phyloP scores from a whole-genome alignment of 1,139 yeast species.

The Saccharomyces hybrid region DNA sequence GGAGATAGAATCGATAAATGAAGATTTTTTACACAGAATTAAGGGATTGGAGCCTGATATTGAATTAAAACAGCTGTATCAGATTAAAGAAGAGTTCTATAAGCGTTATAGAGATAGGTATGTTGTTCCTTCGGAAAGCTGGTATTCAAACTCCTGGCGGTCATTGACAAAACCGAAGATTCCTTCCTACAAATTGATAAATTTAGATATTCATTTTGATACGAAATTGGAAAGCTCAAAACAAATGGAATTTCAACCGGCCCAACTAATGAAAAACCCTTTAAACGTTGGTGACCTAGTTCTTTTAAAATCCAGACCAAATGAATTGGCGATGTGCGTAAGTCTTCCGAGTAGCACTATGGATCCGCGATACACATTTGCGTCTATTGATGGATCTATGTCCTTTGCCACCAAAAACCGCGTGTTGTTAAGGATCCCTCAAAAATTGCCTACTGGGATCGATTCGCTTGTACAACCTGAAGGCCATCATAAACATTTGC shows the following conservation, averaged over 20 bases:
- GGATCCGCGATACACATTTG: constrained; percentile 47
- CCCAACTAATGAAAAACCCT: constrained; percentile 18
- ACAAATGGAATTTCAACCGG: constrained; percentile 6
- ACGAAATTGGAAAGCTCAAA: background rate
- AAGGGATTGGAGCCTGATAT: constrained; percentile 25
- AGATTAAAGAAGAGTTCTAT: constrained; percentile 15
- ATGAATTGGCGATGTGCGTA: constrained; percentile 38
- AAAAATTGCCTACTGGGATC: constrained; percentile 10
- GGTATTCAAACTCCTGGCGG: constrained; percentile 12
- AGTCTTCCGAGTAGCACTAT: constrained; percentile 36
- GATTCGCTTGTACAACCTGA: constrained; percentile 27
- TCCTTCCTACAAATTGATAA: constrained; percentile 3
- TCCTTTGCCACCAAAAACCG: constrained; percentile 40
- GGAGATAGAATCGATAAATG: constrained; percentile 10
- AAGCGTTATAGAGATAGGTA: constrained; percentile 18
- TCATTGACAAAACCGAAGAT: background rate
- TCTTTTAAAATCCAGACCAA: constrained; percentile 33
- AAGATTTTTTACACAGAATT: constrained; percentile 15
- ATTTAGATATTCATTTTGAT: constrained; percentile 3
- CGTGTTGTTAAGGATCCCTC: constrained; percentile 49
- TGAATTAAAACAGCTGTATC: constrained; percentile 19
- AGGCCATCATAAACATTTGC: constrained; percentile 15
- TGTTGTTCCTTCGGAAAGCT: constrained; percentile 20
- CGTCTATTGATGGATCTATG: constrained; percentile 50
- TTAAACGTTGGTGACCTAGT: constrained; percentile 41